Evolutionary conservation across 1,284 basidiomycete species (phyloP), one percentile per base, ranked within the genome.

Genomic region (Boletellus deceptivus): DNA sequence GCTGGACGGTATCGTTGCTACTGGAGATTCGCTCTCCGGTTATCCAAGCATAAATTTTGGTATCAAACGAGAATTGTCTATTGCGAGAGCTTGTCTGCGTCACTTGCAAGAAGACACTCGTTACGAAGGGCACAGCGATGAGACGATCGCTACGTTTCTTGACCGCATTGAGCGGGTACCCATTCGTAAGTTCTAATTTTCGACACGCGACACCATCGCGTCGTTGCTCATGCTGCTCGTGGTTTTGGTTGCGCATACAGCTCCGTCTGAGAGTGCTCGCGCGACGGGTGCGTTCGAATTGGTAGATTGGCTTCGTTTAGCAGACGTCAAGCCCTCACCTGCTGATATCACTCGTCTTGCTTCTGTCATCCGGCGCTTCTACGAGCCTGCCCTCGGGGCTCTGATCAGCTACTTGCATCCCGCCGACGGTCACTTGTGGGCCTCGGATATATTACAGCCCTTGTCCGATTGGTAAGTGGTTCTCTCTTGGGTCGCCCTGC

Each of bases 281-380:
- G 69, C 63, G 41, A 57, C 59, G 4, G 58, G 70, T 27, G 82
- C 83, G 0, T 79, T 72, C 47, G 78, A 81, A 50, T 66, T 87
- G 0, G 71, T 86, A 10, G 83, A 86, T 56, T 80, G 76, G 75
- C 52, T 84, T 31, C 79, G 84, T 38, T 64, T 86, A 1, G 57
- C 73, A 2, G 70, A 73, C 16, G 62, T 65, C 22, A 60, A 65
- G 1, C 57, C 78, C 4, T 59, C 63, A 17, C 22, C 65, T 0
- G 53, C 58, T 0, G 73, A 80, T 29, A 59, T 82, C 10, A 58
- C 56, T n/a, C 72, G 74, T 10, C 58, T 84, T 3, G 58, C 71
- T 1, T 46, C 51, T 6, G 63, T 74, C 1, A 52, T 86, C 20
- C 57, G 64, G 17, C 68, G 65, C 14, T 65, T 81, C n/a, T 61